A percentile compares a stretch with the other conserved stretches of the same genome.
phyloP scores from a whole-genome alignment of 768 basidiomycete genomes.

The Suillus subaureus region DNA sequence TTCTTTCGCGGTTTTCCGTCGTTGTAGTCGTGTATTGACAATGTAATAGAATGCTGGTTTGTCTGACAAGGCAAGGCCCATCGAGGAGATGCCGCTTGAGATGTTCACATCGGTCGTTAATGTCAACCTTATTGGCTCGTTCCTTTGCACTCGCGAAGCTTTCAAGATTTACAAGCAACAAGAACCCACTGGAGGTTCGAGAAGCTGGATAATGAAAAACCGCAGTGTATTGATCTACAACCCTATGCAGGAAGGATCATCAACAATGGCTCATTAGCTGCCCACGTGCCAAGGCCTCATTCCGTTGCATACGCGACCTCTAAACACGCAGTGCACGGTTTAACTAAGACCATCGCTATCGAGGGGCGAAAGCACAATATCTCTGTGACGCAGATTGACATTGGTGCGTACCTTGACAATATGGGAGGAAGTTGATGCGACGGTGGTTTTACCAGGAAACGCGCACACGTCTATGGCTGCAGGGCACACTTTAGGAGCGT shows the following conservation, averaged over 20 bases:
- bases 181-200: constrained; percentile 66
- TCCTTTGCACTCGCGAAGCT: constrained; percentile 79
- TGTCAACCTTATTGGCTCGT: constrained; percentile 72
- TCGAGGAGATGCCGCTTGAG: constrained; percentile 64
- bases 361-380: constrained; percentile 78
- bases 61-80: constrained; percentile 45
- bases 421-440: background rate
- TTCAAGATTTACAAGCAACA: constrained; percentile 74
- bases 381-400: constrained; percentile 80
- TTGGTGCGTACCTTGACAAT: constrained; percentile 49
- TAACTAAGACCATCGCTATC: constrained; percentile 76
- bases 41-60: constrained; percentile 73
- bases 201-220: background rate
- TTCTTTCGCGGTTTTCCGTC: background rate
- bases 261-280: constrained; percentile 83
- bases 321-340: constrained; percentile 78
- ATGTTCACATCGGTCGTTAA: constrained; percentile 66
- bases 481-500: constrained; percentile 47
- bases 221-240: constrained; percentile 6
- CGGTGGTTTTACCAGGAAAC: constrained; percentile 50
- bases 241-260: constrained; percentile 63
- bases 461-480: constrained; percentile 65
- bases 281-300: constrained; percentile 68
- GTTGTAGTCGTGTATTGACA: background rate
- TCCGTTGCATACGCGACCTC: constrained; percentile 69